Evolutionary conservation across 371 early-diverging fungal genomes (phyloP).

Genomic region (Thermomucor indicae-seudaticae): DNA sequence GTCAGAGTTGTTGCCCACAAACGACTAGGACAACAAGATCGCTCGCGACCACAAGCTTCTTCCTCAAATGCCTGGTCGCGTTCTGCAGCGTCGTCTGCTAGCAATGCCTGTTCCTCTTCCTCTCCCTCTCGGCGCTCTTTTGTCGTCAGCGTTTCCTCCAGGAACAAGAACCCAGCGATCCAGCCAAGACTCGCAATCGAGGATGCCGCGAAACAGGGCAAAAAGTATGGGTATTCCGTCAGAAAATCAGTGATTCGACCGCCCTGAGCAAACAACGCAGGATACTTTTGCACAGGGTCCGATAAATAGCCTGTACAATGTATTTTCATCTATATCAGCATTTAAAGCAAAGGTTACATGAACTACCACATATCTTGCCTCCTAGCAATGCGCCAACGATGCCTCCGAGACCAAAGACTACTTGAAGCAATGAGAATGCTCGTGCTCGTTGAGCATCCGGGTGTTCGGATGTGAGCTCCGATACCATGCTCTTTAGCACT

Average conservation of each 20-base stretch:
- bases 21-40: background rate
- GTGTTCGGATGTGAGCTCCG: slow-evolving; percentile 70
- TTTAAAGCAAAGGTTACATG: background rate
- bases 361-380: slow-evolving; percentile 1
- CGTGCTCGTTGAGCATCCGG: slow-evolving; percentile 33
- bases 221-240: slow-evolving; percentile 70
- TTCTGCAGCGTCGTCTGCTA: background rate
- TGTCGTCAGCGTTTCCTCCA: slow-evolving; percentile 66
- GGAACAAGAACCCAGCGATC: slow-evolving; percentile 58
- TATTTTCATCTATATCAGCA: background rate
- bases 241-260: slow-evolving; percentile 51
- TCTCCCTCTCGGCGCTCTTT: background rate
- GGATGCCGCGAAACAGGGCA: slow-evolving; percentile 79
- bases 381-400: slow-evolving; percentile 1
- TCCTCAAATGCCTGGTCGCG: slow-evolving; percentile 7
- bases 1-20: slow-evolving; percentile 19
- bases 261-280: slow-evolving; percentile 59
- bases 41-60: background rate
- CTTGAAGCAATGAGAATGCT: slow-evolving; percentile 54
- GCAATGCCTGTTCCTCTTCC: background rate
- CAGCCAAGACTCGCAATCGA: slow-evolving; percentile 59
- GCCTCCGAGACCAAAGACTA: slow-evolving; percentile 25
- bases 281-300: slow-evolving; percentile 68
- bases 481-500: slow-evolving; percentile 78
- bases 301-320: slow-evolving; percentile 53